phyloP scores from a whole-genome alignment of 495 filamentous ascomycete species.

The Xeromyces bisporus region DNA sequence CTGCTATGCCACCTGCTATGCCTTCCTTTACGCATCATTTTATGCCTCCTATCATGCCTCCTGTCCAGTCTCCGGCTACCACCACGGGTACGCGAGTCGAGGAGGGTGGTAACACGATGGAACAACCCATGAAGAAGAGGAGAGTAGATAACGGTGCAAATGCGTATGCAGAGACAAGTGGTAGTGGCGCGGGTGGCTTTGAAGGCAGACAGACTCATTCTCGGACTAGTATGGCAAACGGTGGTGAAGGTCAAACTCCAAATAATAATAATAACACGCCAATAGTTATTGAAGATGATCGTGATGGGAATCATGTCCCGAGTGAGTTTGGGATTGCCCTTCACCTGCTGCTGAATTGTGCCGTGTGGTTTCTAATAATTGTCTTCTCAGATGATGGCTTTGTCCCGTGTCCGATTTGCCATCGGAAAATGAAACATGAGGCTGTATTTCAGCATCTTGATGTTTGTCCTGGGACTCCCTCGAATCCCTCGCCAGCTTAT shows the following conservation, averaged over 20 bases:
- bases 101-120: conserved; percentile 2
- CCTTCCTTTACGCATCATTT: too few species aligned
- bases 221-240: conserved; percentile 12
- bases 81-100: conserved; percentile 7
- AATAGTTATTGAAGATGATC: conserved; percentile 22
- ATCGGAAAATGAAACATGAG: conserved; percentile 53
- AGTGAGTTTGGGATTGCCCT: too few species aligned
- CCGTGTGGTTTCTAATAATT: conserved; percentile 10
- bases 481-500: conserved; percentile 8
- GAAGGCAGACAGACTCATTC: conserved; percentile 26
- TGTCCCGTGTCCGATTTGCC: conserved; percentile 69
- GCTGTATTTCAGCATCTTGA: conserved; percentile 71
- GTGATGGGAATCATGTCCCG: conserved; percentile 23
- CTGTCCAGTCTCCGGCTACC: too few species aligned
- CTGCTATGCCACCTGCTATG: too few species aligned
- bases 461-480: conserved; percentile 20
- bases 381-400: conserved; percentile 47
- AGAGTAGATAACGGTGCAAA: conserved; percentile 22
- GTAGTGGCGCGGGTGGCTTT: conserved; percentile 3
- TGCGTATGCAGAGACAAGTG: conserved; percentile 6
- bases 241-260: conserved; percentile 1
- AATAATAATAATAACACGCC: too few species aligned
- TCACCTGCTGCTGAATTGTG: too few species aligned
- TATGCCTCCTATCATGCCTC: too few species aligned
- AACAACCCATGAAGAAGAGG: conserved; percentile 19